A percentile compares a stretch with the other conserved stretches of the same genome.
Conservation (phyloP, 768 basidiomycete species). For the Trametes punicea region DNA sequence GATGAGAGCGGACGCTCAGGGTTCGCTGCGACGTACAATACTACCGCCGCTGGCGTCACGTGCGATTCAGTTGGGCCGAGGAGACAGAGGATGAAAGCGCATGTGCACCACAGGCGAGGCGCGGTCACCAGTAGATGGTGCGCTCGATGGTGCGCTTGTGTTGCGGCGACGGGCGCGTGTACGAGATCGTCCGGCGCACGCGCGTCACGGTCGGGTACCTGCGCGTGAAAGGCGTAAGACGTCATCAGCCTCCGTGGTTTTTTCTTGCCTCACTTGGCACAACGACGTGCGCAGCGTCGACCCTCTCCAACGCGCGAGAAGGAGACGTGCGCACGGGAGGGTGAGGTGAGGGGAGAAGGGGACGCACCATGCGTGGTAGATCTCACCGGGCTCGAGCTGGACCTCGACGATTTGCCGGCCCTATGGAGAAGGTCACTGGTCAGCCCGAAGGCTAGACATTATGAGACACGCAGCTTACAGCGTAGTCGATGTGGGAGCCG, state of each 20-base stretch:
- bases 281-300: neutral
- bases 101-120: neutral
- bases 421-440: slow-evolving; percentile 35
- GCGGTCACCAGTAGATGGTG: slow-evolving; percentile 66
- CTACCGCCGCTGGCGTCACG: too few species aligned
- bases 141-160: slow-evolving; percentile 67
- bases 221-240: neutral
- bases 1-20: too few species aligned
- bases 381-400: slow-evolving; percentile 65
- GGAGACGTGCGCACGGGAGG: neutral
- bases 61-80: too few species aligned
- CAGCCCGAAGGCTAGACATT: neutral
- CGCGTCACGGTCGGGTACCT: slow-evolving; percentile 81
- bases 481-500: slow-evolving; percentile 67
- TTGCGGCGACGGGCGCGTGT: slow-evolving; percentile 45
- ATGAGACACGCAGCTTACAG: slow-evolving; percentile 42
- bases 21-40: too few species aligned
- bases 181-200: slow-evolving; percentile 69
- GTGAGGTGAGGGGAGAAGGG: neutral
- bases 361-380: slow-evolving; percentile 64
- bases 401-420: slow-evolving; percentile 83
- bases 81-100: neutral
- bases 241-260: slow-evolving; percentile 5
- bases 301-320: neutral
- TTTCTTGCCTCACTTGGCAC: neutral